Conservation (phyloP, 1,139 yeast species). For the Lodderomyces orthopsilosis region DNA sequence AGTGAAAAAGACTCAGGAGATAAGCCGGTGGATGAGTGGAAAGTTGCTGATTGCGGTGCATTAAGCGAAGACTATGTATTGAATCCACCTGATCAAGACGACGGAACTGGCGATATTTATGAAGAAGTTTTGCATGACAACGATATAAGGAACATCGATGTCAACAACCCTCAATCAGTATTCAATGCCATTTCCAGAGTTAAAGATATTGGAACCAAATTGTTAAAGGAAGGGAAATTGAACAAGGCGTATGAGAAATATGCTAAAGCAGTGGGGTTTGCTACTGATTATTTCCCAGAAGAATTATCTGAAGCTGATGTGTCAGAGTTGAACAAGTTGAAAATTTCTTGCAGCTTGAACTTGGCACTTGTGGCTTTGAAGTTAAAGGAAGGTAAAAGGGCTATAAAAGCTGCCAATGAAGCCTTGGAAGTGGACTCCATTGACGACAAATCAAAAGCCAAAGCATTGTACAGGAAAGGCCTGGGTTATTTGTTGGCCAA, state of each 20-base stretch:
- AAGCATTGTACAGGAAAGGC: conserved; percentile 86
- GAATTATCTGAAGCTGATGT: conserved; percentile 58
- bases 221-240: conserved; percentile 63
- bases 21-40: conserved; percentile 62
- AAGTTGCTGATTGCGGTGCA: conserved; percentile 78
- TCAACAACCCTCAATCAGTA: conserved; percentile 59
- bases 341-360: conserved; percentile 65
- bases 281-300: conserved; percentile 72
- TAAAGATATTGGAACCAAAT: conserved; percentile 75
- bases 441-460: conserved; percentile 69
- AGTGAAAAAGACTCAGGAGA: conserved; percentile 62
- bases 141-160: conserved; percentile 49
- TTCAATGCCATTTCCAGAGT: conserved; percentile 63
- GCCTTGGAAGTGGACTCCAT: conserved; percentile 64
- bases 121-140: conserved; percentile 79
- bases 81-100: conserved; percentile 47
- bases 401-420: conserved; percentile 58
- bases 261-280: conserved; percentile 63
- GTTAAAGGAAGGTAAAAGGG: conserved; percentile 52
- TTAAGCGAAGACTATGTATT: conserved; percentile 59
- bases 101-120: conserved; percentile 81
- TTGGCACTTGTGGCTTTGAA: conserved; percentile 75
- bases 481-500: conserved; percentile 62
- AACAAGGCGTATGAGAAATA: conserved; percentile 64
- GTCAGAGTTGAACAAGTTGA: conserved; percentile 48